A percentile compares a stretch with the other conserved stretches of the same genome.
phyloP scores from a whole-genome alignment of 2,329 filamentous ascomycete genomes.

The Penicillium sp. region DNA sequence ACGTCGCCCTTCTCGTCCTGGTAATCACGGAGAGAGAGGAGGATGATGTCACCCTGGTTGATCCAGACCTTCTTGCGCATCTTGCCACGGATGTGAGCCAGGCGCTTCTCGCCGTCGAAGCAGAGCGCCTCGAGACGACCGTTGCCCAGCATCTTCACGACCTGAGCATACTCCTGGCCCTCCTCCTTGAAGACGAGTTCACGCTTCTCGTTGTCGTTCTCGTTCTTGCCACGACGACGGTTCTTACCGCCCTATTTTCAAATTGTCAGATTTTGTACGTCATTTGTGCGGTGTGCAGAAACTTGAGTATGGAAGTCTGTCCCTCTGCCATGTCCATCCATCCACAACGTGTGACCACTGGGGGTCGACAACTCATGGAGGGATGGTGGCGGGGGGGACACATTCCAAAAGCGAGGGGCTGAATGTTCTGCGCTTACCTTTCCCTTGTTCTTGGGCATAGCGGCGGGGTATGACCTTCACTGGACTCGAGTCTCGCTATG shows the following conservation, averaged over 20 bases:
- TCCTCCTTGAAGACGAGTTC: conserved; percentile 99
- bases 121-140: conserved; percentile 89
- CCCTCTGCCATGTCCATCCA: not conserved
- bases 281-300: not conserved
- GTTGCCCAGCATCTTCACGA: conserved; percentile 95
- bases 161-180: conserved; percentile 86
- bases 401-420: conserved; percentile 27
- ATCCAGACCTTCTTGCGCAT: conserved; percentile 99
- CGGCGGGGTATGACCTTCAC: conserved; percentile 39
- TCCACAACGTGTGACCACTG: not conserved
- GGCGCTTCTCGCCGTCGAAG: conserved; percentile 88
- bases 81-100: conserved; percentile 88
- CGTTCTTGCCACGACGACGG: conserved; percentile 96
- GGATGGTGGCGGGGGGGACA: conserved; percentile 19
- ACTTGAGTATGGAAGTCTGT: not conserved
- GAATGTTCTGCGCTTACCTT: conserved; percentile 63
- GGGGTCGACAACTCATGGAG: conserved; percentile 3
- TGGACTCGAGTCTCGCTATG: conserved; percentile 21
- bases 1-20: conserved; percentile 93
- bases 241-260: conserved; percentile 86
- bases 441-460: conserved; percentile 99
- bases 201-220: conserved; percentile 98
- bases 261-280: conserved; percentile 26
- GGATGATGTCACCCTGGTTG: conserved; percentile 95
- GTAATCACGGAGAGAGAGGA: conserved; percentile 84